phyloP scores from a whole-genome alignment of 495 filamentous ascomycete genomes.

The Aspergillus cristatus region DNA sequence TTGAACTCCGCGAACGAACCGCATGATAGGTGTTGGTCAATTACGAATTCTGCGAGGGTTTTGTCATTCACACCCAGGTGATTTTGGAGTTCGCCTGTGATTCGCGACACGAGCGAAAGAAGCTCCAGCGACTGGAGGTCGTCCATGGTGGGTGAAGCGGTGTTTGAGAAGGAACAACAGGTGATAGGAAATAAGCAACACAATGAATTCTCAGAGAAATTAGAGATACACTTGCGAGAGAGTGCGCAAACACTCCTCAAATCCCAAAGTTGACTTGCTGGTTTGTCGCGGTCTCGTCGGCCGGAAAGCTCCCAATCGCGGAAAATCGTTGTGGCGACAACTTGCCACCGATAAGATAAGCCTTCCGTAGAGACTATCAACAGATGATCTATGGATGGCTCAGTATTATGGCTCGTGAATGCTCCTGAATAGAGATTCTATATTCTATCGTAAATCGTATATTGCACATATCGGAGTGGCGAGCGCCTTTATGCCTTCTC shows the following conservation, averaged over 20 bases:
- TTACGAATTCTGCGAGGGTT: constrained; percentile 90
- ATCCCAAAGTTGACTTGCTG: constrained; percentile 3
- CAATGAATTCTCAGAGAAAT: not conserved
- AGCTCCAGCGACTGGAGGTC: constrained; percentile 85
- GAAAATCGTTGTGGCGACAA: constrained; percentile 34
- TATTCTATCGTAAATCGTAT: too few relatives aligned
- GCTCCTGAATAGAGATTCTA: too few relatives aligned
- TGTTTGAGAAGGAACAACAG: constrained; percentile 1
- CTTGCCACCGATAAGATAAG: constrained; percentile 39
- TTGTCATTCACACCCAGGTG: constrained; percentile 90
- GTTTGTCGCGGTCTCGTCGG: constrained; percentile 1
- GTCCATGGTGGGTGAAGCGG: constrained; percentile 56
- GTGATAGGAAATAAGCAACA: constrained; percentile 1
- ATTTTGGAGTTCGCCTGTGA: constrained; percentile 89
- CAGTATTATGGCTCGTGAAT: too few relatives aligned
- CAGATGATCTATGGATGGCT: constrained; percentile 1
- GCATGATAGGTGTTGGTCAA: constrained; percentile 78
- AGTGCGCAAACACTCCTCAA: constrained; percentile 11
- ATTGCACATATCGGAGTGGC: too few relatives aligned
- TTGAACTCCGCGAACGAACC: constrained; percentile 58
- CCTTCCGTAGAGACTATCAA: not conserved
- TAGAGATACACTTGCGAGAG: constrained; percentile 5
- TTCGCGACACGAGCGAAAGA: constrained; percentile 86
- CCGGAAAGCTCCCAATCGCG: constrained; percentile 20
- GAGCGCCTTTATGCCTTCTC: too few relatives aligned